These are phyloP conservation scores for Aspergillus puulaauensis DNA, from an alignment of 2,329 filamentous ascomycete genomes.

Conservation along the genomic window DNA sequence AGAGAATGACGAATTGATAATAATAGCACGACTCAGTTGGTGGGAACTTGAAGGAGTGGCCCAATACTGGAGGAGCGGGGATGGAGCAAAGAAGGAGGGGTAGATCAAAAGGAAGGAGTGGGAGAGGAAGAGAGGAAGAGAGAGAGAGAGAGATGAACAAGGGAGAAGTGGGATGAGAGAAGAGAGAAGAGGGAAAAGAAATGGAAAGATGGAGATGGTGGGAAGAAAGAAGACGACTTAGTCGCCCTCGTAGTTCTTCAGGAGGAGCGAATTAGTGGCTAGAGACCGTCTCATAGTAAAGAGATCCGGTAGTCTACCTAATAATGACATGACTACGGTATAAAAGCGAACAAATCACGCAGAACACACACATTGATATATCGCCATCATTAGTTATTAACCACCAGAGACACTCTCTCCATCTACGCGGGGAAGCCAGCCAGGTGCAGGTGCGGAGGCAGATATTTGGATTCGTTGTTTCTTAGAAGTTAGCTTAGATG, in stretches of 20 bases:
- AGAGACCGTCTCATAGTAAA: not conserved
- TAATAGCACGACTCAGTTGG: constrained; percentile 24
- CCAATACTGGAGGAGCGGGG: constrained; percentile 34
- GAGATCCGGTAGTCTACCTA: not conserved
- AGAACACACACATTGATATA: not conserved
- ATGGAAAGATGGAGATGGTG: constrained; percentile 7
- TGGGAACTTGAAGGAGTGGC: constrained; percentile 44
- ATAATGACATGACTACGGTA: constrained; percentile 7
- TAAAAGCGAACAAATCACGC: not conserved
- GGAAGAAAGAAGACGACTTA: constrained; percentile 9
- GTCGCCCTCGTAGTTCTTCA: constrained; percentile 6
- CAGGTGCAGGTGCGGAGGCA: constrained; percentile 17
- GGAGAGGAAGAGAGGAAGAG: constrained; percentile 11
- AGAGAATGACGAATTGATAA: constrained; percentile 34
- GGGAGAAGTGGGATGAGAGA: constrained; percentile 5
- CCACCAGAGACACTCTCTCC: not conserved
- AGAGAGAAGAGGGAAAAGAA: constrained; percentile 13
- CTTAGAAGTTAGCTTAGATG: not conserved
- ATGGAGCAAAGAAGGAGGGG: constrained; percentile 30
- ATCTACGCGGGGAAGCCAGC: constrained; percentile 13
- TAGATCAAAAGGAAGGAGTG: constrained; percentile 11
- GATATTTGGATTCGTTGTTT: constrained; percentile 1
- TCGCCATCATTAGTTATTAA: constrained; percentile 1
- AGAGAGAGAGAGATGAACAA: constrained; percentile 6
- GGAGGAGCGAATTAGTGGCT: constrained; percentile 1